phyloP scores from a whole-genome alignment of 768 basidiomycete species.

The Lentinula edodes region DNA sequence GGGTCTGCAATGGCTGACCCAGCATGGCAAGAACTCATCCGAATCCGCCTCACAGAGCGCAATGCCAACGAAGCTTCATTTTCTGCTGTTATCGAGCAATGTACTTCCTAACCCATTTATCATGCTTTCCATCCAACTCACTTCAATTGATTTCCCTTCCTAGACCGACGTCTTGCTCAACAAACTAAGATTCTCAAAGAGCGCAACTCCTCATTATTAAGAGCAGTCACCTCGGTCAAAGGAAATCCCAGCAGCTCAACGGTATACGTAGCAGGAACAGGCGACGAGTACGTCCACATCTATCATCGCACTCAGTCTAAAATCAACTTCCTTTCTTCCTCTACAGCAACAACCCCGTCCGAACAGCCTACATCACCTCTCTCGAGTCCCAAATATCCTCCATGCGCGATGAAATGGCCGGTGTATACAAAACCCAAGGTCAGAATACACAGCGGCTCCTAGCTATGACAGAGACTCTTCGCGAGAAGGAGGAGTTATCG shows the following conservation, averaged over 20 bases:
- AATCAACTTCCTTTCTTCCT: constrained; percentile 6
- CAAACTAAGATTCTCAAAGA: constrained; percentile 91
- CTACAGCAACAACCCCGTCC: constrained; percentile 68
- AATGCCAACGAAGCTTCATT: constrained; percentile 79
- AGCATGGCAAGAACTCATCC: constrained; percentile 78
- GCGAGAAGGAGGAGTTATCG: constrained; percentile 87
- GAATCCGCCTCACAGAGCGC: constrained; percentile 74
- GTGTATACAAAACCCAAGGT: constrained; percentile 93
- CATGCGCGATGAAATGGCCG: constrained; percentile 86
- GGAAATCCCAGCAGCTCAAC: constrained; percentile 57
- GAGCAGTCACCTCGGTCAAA: constrained; percentile 74
- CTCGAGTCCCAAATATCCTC: constrained; percentile 93
- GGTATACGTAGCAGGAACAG: constrained; percentile 51
- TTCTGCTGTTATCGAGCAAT: constrained; percentile 87
- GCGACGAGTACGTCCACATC: constrained; percentile 60
- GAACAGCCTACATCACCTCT: constrained; percentile 83
- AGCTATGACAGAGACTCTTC: constrained; percentile 90
- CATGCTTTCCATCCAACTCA: constrained; percentile 10
- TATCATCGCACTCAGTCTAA: constrained; percentile 6
- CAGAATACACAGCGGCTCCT: constrained; percentile 92
- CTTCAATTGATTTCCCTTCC: constrained; percentile 8
- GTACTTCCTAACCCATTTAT: constrained; percentile 31
- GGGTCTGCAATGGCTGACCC: constrained; percentile 64
- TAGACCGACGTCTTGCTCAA: constrained; percentile 89
- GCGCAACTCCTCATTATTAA: constrained; percentile 82